Base-by-base conservation (phyloP, 768 basidiomycete genomes). In the Boletus bicolor region DNA sequence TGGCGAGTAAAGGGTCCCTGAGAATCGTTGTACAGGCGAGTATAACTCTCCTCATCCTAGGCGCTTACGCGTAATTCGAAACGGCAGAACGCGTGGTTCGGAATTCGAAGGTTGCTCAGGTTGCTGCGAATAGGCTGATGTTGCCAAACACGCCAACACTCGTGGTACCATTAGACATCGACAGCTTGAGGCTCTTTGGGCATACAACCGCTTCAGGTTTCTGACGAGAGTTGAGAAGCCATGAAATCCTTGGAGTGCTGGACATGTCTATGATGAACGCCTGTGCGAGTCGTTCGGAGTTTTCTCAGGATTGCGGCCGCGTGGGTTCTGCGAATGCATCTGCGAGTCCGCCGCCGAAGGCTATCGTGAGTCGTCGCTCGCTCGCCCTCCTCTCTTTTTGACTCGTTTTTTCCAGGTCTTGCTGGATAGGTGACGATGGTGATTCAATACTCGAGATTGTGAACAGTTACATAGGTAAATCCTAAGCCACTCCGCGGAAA, bases 11-110 rank as follows among this genome's bases (percentile, higher is more conserved):
- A 11, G 39, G 17, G 7, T 4, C 24, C 2, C 7, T 17, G 3
- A 34, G 39, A 19, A 39, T 34, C 21, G 17, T 11, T 48, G 19
- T 30, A 26, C 12, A 65, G 64, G 53, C 48, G 26, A 62, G 64
- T 53, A 53, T 14, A 52, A 0, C n/a, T 36, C 4, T 44, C 48
- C 48, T 37, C 0, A n/a, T 30, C 35, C 7, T 51, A 15, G 1
- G 17, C 14, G 5, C 39, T 32, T 34, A 30, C 2, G 32, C 21
- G 6, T 46, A 35, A 54, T 26, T n/a, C 11, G 28, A 55, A 49
- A 32, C 26, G 15, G 5, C 35, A 44, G 45, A 41, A 26, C 4
- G 28, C n/a, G n/a, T 4, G n/a, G 4, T 19, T 36, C 17, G 28
- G 36, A 10, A 7, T 5, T 47, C 32, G 24, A 32, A 19, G 10